These are phyloP conservation scores for Monosporascus sp. DNA, from an alignment of 2,329 filamentous ascomycete genomes.

Conservation along the genomic window DNA sequence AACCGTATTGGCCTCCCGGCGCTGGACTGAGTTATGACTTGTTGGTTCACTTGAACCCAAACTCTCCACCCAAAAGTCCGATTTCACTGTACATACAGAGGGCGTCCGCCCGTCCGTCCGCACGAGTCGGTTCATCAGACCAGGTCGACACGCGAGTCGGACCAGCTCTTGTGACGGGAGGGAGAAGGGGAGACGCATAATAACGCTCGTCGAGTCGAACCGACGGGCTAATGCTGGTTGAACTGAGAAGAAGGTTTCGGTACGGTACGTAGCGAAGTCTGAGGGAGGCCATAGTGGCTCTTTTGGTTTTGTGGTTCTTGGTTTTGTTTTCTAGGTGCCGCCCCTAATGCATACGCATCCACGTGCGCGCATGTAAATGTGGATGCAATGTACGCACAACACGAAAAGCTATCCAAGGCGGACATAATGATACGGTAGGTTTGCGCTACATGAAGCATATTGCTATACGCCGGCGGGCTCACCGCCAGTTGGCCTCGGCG, in stretches of 20 bases:
- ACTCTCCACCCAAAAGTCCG: background rate
- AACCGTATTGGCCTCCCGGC: background rate
- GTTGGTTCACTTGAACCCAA: background rate
- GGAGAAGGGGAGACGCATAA: background rate
- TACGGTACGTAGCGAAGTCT: constrained; percentile 2
- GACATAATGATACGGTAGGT: background rate
- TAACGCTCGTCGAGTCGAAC: background rate
- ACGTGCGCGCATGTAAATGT: too few relatives aligned
- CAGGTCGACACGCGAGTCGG: background rate
- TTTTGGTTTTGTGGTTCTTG: background rate
- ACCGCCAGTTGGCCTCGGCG: background rate
- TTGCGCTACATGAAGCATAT: background rate
- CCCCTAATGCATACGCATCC: too few relatives aligned
- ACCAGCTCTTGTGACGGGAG: background rate
- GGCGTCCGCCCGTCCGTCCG: background rate
- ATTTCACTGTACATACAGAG: background rate
- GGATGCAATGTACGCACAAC: too few relatives aligned
- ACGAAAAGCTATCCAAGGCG: too few relatives aligned
- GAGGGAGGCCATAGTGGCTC: background rate
- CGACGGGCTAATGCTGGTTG: background rate
- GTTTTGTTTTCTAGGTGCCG: background rate
- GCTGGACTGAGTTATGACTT: background rate
- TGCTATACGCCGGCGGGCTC: background rate
- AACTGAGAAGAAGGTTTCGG: background rate
- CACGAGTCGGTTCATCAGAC: background rate